Conservation (phyloP, 2,329 filamentous ascomycete species). For the Sarocladium brachiariae region DNA sequence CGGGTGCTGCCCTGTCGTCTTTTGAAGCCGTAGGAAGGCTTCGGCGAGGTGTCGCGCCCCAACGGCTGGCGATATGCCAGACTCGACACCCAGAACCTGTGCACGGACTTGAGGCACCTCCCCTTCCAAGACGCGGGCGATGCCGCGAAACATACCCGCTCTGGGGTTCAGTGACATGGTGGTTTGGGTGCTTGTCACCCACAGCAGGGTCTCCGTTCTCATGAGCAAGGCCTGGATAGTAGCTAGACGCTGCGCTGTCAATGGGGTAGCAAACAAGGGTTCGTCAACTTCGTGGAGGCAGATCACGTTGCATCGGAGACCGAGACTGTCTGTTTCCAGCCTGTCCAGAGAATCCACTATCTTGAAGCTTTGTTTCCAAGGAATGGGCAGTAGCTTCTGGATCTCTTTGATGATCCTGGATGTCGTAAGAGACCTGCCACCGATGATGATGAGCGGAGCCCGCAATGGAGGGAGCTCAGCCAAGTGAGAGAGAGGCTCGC, state of each 20-base stretch:
- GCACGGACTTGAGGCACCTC: conserved; percentile 11
- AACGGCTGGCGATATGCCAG: neutral
- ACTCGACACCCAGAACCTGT: neutral
- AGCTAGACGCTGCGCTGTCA: conserved; percentile 9
- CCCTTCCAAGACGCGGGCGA: conserved; percentile 5
- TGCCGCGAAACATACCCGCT: conserved; percentile 12
- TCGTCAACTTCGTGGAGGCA: conserved; percentile 12
- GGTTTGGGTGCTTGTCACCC: conserved; percentile 10
- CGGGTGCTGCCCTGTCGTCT: neutral
- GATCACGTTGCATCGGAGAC: conserved; percentile 9
- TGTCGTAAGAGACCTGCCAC: neutral
- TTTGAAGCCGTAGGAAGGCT: conserved; percentile 8
- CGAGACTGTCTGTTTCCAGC: neutral
- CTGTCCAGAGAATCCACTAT: neutral
- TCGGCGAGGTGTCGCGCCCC: conserved; percentile 8
- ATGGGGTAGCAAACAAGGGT: conserved; percentile 10
- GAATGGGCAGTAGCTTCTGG: neutral
- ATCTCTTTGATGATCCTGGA: neutral
- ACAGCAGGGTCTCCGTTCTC: conserved; percentile 11
- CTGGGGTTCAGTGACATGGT: conserved; percentile 10
- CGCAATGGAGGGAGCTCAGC: neutral
- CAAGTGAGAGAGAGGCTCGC: neutral
- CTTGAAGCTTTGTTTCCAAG: neutral
- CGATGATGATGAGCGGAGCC: neutral
- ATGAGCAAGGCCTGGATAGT: conserved; percentile 10